These are phyloP conservation scores for Kentomonas sorsogonicus DNA, from an alignment of 208 protist genomes.

Conservation along the genomic window DNA sequence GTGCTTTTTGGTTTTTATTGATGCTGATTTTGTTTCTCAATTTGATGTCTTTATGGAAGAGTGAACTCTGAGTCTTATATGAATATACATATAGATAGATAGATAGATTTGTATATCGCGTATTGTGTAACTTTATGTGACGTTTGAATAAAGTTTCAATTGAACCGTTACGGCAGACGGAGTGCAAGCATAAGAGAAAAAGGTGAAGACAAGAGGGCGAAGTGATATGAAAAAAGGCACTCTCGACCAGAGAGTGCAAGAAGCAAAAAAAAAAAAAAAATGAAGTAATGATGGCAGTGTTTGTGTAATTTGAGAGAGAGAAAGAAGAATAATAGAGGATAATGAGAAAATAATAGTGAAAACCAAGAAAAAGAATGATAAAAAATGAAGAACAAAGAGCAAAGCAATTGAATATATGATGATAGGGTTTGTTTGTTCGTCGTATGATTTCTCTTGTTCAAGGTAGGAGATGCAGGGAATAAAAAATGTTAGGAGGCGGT, in stretches of 20 bases:
- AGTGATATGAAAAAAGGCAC: background rate
- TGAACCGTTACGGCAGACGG: no score
- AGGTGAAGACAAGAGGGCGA: background rate
- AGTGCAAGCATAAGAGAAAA: constrained; percentile 8
- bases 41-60: no score
- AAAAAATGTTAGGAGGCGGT: background rate
- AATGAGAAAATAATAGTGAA: no score
- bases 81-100: no score
- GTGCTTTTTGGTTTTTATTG: no score
- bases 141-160: no score
- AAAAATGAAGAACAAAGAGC: background rate
- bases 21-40: no score
- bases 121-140: no score
- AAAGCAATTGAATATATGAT: background rate
- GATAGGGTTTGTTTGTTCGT: background rate
- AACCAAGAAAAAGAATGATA: background rate
- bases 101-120: no score
- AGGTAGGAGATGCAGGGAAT: no score
- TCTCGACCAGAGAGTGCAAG: background rate
- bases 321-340: background rate
- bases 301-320: background rate
- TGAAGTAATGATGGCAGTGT: background rate
- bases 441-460: constrained; percentile 2
- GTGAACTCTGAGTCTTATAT: no score
- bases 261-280: constrained; percentile 6